Evolutionary conservation across 139 green algal genomes (phyloP), one percentile per base, ranked within the genome.

Genomic region (Chlorella sp.): DNA sequence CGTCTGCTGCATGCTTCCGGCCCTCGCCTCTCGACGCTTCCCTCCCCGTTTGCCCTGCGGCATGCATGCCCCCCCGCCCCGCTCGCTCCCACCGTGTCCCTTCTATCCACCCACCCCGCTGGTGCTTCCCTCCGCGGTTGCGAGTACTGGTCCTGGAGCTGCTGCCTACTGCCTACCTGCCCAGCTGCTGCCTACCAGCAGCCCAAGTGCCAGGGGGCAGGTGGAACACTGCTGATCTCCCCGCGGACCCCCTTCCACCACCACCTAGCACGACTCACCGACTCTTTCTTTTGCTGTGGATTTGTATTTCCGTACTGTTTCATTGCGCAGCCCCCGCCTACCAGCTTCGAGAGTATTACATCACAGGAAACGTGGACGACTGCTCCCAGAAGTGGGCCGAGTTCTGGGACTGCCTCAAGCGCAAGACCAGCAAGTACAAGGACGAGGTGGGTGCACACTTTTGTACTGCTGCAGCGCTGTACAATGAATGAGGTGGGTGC

Each of bases 331-430:
- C 94, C 3, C 94, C 94, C 28, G 93, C 92, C 0, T 90, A 94
- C 57, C 94, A 96, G 82, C 75, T 95, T 71, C 88, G 87, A 40
- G 57, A 95, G 40, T 95, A 94, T 48, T 96, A 96, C 83, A 39
- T 92, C 0, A 90, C 92, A 30, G 92, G 92, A 15, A 78, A 81
- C 24, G 84, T 96, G 24, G 94, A 96, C 66, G 91, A 95, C 86
- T 96, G 94, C 73, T 84, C 76, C 12, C 81, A 77, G 21, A 83
- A 91, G 42, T 96, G 94, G 94, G 83, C 86, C 18, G 68, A 89
- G 11, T 75, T 95, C 5, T 92, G 87, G 11, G 81, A 93, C 77
- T 96, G 94, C 86, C 71, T 96, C 66, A 94, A 93, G 36, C 75
- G 80, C 21, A 93, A 91, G 86, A 90, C 83, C 26, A 93, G 90